Evolutionary conservation across 139 green algal genomes (phyloP).

Genomic region (Chlamydomonas sp.): DNA sequence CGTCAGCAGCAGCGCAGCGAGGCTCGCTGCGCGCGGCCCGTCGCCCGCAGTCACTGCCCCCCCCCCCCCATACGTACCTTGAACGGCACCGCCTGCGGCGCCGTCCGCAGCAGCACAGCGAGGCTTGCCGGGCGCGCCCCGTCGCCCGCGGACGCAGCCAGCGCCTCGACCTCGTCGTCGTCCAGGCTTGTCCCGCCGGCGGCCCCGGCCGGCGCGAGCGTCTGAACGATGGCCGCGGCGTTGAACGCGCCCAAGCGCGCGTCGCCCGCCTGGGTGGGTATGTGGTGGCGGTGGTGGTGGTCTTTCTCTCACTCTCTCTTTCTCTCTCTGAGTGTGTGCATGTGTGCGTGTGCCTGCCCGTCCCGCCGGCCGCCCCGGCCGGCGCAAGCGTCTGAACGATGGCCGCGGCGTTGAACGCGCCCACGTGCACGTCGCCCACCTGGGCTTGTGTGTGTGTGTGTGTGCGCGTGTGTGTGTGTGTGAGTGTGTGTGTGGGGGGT

Average conservation of each 20-base stretch:
- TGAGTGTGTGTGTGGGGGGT: too few species aligned
- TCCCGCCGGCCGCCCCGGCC: background rate
- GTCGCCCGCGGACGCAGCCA: conserved; percentile 9
- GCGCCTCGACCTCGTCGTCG: background rate
- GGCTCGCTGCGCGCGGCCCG: conserved; percentile 25
- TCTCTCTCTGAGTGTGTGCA: too few species aligned
- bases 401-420: conserved; percentile 25
- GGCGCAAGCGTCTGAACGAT: conserved; percentile 17
- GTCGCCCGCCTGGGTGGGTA: too few species aligned
- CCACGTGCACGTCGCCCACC: too few species aligned
- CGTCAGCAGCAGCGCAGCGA: conserved; percentile 47
- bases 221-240: conserved; percentile 24
- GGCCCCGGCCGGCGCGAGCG: background rate
- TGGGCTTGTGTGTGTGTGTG: too few species aligned
- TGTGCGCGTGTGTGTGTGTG: too few species aligned
- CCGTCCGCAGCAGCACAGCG: conserved; percentile 43
- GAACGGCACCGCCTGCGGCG: conserved; percentile 68
- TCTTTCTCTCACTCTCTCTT: too few species aligned
- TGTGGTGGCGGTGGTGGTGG: too few species aligned
- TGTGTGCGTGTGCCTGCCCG: too few species aligned
- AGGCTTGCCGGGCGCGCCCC: conserved; percentile 33
- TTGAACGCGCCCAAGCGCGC: conserved; percentile 30
- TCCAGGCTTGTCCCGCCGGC: too few species aligned
- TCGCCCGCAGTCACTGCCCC: conserved; percentile 12
- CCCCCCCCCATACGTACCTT: conserved; percentile 40